A percentile compares a stretch with the other conserved stretches of the same genome.
Conservation (phyloP, 2,329 filamentous ascomycete species). For the Sarocladium oryzae region DNA sequence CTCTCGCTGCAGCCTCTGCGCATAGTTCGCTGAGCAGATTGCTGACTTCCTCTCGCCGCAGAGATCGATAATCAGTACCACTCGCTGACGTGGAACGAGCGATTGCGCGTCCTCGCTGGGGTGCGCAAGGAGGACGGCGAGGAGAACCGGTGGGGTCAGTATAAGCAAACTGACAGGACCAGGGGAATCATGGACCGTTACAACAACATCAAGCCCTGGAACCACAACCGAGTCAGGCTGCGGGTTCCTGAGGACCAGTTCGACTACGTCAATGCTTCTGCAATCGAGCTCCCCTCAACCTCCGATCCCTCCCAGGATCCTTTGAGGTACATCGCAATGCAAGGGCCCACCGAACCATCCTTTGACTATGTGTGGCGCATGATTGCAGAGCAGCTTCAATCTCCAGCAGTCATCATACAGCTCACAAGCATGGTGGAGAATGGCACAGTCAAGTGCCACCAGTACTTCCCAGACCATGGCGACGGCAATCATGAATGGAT, state of each 20-base stretch:
- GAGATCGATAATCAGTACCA: slow-evolving; percentile 45
- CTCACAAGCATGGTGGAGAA: slow-evolving; percentile 82
- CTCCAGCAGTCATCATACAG: slow-evolving; percentile 84
- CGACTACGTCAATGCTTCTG: slow-evolving; percentile 80
- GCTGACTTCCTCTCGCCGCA: slow-evolving; percentile 20
- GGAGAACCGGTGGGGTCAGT: slow-evolving; percentile 28
- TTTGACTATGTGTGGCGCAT: slow-evolving; percentile 90
- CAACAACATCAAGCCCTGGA: slow-evolving; percentile 82
- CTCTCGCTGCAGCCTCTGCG: background rate
- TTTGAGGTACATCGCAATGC: slow-evolving; percentile 79
- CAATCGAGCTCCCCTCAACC: slow-evolving; percentile 50
- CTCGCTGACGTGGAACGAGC: slow-evolving; percentile 48
- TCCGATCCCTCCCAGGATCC: slow-evolving; percentile 31
- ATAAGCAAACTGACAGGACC: slow-evolving; percentile 26
- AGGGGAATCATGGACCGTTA: slow-evolving; percentile 66
- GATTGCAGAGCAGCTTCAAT: slow-evolving; percentile 70
- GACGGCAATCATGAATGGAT: slow-evolving; percentile 45
- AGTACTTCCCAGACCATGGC: slow-evolving; percentile 72
- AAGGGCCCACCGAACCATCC: slow-evolving; percentile 75
- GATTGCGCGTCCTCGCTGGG: slow-evolving; percentile 35
- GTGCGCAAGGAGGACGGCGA: slow-evolving; percentile 22
- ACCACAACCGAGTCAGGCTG: slow-evolving; percentile 76
- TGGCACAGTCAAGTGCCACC: slow-evolving; percentile 74
- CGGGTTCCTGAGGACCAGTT: slow-evolving; percentile 65
- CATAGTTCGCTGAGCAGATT: background rate